Conservation (phyloP, 176 grass and related monocot species). For the Hordeum vulgare region MorexV3_pseudomolecules_assembly NC_058524.1:270543076-270543575, state of each 20-base stretch:
- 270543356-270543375: slow-evolving; percentile 33
- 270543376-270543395: slow-evolving; percentile 25
- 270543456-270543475: neutral
- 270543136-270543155: slow-evolving; percentile 8
- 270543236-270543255: slow-evolving; percentile 28
- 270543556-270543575: slow-evolving; percentile 23
- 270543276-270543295: slow-evolving; percentile 22
- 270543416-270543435: neutral
- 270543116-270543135: slow-evolving; percentile 15
- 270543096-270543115: slow-evolving; percentile 8
- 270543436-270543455: slow-evolving; percentile 23
- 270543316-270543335: neutral
- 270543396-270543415: slow-evolving; percentile 38
- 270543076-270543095: neutral
- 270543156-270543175: neutral
- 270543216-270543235: slow-evolving; percentile 32
- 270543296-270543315: slow-evolving; percentile 29
- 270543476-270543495: neutral
- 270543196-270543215: slow-evolving; percentile 34
- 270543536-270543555: neutral
- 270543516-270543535: slow-evolving; percentile 18
- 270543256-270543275: slow-evolving; percentile 6
- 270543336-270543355: neutral
- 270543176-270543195: slow-evolving; percentile 17
- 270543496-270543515: neutral